Evolutionary conservation across 192 early-diverging fungal genomes (phyloP).

Genomic region (Umbelopsis ramanniana): DNA sequence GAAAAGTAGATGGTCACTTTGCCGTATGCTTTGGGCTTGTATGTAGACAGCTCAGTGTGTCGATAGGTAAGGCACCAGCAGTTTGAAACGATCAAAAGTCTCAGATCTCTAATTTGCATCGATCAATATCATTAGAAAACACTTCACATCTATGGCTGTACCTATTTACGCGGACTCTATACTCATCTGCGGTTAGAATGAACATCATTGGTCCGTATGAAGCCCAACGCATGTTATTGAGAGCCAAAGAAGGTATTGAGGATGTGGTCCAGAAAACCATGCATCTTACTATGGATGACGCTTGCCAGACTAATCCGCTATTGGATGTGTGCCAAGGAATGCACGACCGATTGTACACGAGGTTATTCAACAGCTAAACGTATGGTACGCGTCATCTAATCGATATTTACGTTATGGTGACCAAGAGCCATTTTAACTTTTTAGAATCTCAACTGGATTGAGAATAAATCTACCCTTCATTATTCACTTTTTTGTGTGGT

Average conservation of each 20-base stretch:
- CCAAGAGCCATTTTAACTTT: background rate
- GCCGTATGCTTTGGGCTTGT: conserved; percentile 80
- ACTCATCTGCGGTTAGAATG: conserved; percentile 87
- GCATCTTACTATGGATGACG: conserved; percentile 54
- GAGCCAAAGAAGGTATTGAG: conserved; percentile 57
- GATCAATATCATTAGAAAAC: conserved; percentile 48
- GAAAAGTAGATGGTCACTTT: conserved; percentile 70
- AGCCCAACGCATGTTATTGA: conserved; percentile 75
- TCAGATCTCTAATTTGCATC: background rate
- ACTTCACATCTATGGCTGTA: conserved; percentile 80
- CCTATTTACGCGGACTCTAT: conserved; percentile 82
- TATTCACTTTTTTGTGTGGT: too few species aligned
- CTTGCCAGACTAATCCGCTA: conserved; percentile 69
- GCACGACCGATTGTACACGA: conserved; percentile 78
- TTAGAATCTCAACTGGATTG: conserved; percentile 19
- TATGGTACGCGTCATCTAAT: too few species aligned
- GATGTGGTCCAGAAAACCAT: conserved; percentile 51
- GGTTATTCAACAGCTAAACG: conserved; percentile 75
- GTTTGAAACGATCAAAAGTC: too few species aligned
- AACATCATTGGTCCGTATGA: conserved; percentile 90
- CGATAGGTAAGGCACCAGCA: conserved; percentile 48
- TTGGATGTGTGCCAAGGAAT: conserved; percentile 78
- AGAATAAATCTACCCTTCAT: background rate
- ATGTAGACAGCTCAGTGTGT: conserved; percentile 56
- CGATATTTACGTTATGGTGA: background rate